Base-by-base conservation (phyloP, 345 rosid species). In the Citrus hindsii region DNA sequence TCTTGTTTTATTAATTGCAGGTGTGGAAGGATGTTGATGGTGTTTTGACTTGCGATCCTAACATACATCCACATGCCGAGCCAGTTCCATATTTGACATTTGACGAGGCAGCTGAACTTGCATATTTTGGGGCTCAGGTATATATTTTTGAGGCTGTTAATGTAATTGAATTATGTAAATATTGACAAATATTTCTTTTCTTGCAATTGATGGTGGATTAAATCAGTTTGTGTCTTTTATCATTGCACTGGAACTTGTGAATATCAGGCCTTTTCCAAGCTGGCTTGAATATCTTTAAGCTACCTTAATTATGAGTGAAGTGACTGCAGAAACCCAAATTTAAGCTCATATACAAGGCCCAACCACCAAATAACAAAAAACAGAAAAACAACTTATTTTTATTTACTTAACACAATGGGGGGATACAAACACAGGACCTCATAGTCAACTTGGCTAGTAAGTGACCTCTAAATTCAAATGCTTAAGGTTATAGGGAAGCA, bases 1-100 rank as follows among this genome's bases (percentile, higher is more conserved):
- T 4, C 27, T 63, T 24, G 51, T 7, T 75, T 61, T 42, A 38
- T 55, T 63, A 63, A 46, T 76, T 74, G 33, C 85, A 96, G 99
- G 99, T 96, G 84, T 96, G 99, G 99, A 96, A 96, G 86, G 99
- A 96, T 86, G 99, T 96, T 71, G 99, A 96, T 82, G 99, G 99
- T 80, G 99, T 94, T 83, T 84, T 96, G 83, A 96, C 99, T 62
- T 96, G 99, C 69, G 99, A 96, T 79, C 99, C 99, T 78, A 92
- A 90, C 81, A 96, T 96, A 76, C 83, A 90, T 83, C 82, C 89
- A 37, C 77, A 8, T 58, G 98, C 98, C 4, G 88, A 87, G 83
- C 94, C 98, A 78, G 98, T 96, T 56, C 97, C 97, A 37, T 90
- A 68, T 80, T 82, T 96, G 80, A 94, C 99, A 75, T 96, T 96